Base-by-base conservation (phyloP, 306 rosid species). In the Arachis stenosperma region DNA sequence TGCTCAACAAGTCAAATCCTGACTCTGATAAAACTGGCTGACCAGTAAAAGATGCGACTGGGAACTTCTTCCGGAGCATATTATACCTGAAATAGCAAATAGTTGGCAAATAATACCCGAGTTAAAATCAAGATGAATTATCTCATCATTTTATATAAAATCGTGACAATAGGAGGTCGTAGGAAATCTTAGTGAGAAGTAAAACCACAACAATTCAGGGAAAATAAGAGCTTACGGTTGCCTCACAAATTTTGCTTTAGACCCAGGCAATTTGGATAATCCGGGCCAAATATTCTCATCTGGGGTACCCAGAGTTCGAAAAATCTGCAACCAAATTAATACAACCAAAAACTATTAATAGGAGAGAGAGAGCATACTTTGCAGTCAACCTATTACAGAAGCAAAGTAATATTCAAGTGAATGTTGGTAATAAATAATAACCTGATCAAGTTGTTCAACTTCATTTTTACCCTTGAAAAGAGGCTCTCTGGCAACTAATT, bases 371-470 rank as follows among this genome's bases (percentile, higher is more conserved):
- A 42, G 46, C 46, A 42, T 6, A 42, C 8, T 43, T 55, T 1
- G 14, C 12, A 46, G 9, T 2, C 11, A 11, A 53, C 10, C 69
- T 59, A 65, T 42, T 6, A 9, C 29, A 53, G 43, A 14, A 10
- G 33, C 41, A 62, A 47, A 42, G 8, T 9, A 5, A 42, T 40
- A 48, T 54, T 8, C 13, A 70, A 5, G 37, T 22, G 51, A 70
- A 1, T 70, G 37, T 33, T 33, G 37, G 37, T 41, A 3, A 71
- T 37, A 9, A 41, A 40, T n/a, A 6, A 13, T 53, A 27, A 91
- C 97, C 89, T 91, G 88, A 62, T 90, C 88, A 54, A 94, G 84
- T 84, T 94, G 98, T 39, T 94, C 96, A 10, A 87, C 72, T 86
- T 91, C 98, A 7, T 79, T 80, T 84, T 89, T 91, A 7, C 97